Evolutionary conservation across 768 basidiomycete genomes (phyloP), one percentile per base, ranked within the genome.

Genomic region (Lanmaoa pseudosensibilis): DNA sequence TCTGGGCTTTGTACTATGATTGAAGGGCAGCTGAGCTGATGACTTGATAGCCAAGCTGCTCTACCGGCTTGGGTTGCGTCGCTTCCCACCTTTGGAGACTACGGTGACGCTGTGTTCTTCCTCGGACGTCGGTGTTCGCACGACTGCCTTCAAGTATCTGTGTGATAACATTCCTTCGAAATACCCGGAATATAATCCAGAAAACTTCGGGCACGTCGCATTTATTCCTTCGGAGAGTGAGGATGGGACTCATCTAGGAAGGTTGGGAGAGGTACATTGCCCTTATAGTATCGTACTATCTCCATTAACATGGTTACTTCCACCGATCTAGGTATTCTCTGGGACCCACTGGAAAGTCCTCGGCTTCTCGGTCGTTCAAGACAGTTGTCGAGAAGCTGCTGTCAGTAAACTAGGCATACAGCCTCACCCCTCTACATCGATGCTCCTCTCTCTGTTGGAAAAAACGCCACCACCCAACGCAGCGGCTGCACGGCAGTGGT

Each of bases 151-250:
- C 52, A 84, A 85, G 54, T 98, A 96, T 73, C 78, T 98, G 33
- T 72, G 95, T 44, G 86, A 92, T 49, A 88, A 95, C 63, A 77
- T 87, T 30, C 67, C 75, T 9, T 77, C 74, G 1, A 80, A 81
- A 54, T 95, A 90, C 65, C 65, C 71, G 2, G 74, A 82, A 39
- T 89, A 90, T 59, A 75, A 82, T 43, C 78, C 83, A n/a, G 67
- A 74, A 15, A 65, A 78, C 13, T 89, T 84, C 59, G 72, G 76
- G 5, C 74, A 84, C 25, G 66, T 89, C 10, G 75, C 88, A 0
- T 99, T 91, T 73, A 83, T 99, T 44, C 96, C 96, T 1, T 85
- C 93, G 3, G 63, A 83, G 3, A 75, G 80, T 18, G 75, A 79
- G 6, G 75, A 78, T 16, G 80, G 79, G n/a, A 61, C 71, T 32